Percentiles rank a stretch among this genome's conserved stretches.
These are phyloP conservation scores for Cryoendolithus antarcticus DNA, from an alignment of 2,329 filamentous ascomycete genomes.

Conservation along the genomic window DNA sequence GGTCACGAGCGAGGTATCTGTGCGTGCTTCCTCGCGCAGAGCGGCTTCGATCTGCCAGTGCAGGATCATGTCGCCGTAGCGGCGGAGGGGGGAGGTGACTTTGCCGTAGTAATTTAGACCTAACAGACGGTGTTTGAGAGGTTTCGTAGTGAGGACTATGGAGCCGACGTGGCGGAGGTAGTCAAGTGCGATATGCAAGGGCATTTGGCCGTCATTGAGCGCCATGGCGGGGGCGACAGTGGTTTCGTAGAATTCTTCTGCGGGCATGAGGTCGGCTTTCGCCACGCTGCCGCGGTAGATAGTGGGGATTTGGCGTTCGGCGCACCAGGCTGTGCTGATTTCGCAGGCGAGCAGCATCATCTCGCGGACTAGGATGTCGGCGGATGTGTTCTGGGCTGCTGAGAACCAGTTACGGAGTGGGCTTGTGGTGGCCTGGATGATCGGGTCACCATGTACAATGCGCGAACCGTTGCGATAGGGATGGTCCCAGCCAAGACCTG, in stretches of 20 bases:
- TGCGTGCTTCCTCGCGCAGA: constrained; percentile 41
- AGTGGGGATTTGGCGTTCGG: constrained; percentile 38
- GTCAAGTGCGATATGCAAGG: constrained; percentile 27
- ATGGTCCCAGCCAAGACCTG: constrained; percentile 29
- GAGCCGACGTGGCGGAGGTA: constrained; percentile 31
- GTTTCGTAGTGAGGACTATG: constrained; percentile 33
- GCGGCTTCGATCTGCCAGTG: constrained; percentile 56
- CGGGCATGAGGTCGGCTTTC: constrained; percentile 22
- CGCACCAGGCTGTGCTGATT: constrained; percentile 39
- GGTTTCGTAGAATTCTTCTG: constrained; percentile 18
- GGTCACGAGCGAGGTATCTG: constrained; percentile 30
- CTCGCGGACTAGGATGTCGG: constrained; percentile 28
- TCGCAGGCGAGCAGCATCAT: constrained; percentile 46
- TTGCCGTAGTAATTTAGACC: constrained; percentile 44
- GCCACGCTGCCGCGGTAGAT: constrained; percentile 34
- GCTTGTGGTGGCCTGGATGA: constrained; percentile 26
- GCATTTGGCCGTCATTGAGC: constrained; percentile 23
- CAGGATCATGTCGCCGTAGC: constrained; percentile 47
- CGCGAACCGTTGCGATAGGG: constrained; percentile 27
- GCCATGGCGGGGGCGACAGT: constrained; percentile 26
- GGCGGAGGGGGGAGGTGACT: constrained; percentile 48
- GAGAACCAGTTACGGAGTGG: constrained; percentile 24
- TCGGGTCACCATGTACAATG: constrained; percentile 30
- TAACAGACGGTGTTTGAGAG: constrained; percentile 38
- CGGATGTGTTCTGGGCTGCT: constrained; percentile 5